These are phyloP conservation scores for Elongisporangium anandrum DNA, from an alignment of 352 stramenopile species.

Conservation along the genomic window DNA sequence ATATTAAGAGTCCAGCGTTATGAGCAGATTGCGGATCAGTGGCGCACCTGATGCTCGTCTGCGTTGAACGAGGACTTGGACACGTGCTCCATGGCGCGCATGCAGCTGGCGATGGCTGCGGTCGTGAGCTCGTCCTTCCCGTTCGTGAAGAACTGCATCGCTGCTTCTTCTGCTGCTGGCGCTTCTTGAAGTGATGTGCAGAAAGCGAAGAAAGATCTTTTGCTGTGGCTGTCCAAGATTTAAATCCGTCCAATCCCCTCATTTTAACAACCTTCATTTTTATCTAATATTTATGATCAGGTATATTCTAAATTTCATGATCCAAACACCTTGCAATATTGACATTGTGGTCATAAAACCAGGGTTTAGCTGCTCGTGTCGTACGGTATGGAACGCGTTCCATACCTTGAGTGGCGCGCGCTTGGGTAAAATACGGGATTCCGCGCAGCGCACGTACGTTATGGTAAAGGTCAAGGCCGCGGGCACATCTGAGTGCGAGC, in stretches of 20 bases:
- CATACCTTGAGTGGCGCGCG: background rate
- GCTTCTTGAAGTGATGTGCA: background rate
- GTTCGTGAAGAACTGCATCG: slow-evolving; percentile 35
- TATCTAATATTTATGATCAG: no score
- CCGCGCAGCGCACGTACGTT: background rate
- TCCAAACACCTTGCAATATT: no score
- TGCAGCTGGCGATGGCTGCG: slow-evolving; percentile 23
- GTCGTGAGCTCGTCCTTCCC: slow-evolving; percentile 22
- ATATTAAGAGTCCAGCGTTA: background rate
- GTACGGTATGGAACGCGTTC: background rate
- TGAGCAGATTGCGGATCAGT: no score
- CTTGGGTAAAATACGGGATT: slow-evolving; percentile 3
- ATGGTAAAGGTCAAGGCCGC: background rate
- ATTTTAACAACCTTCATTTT: background rate
- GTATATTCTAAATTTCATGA: no score
- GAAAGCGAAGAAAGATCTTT: background rate
- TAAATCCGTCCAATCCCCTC: background rate
- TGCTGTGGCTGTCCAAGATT: background rate
- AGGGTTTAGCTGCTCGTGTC: background rate
- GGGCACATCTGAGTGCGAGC: slow-evolving; percentile 9
- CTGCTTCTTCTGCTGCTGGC: background rate
- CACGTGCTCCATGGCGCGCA: slow-evolving; percentile 22
- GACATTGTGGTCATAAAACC: background rate
- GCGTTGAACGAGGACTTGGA: slow-evolving; percentile 15
- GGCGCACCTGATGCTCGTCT: slow-evolving; percentile 27